Conservation (phyloP, 2,329 filamentous ascomycete genomes). For the Sarocladiaceae sp. region DNA sequence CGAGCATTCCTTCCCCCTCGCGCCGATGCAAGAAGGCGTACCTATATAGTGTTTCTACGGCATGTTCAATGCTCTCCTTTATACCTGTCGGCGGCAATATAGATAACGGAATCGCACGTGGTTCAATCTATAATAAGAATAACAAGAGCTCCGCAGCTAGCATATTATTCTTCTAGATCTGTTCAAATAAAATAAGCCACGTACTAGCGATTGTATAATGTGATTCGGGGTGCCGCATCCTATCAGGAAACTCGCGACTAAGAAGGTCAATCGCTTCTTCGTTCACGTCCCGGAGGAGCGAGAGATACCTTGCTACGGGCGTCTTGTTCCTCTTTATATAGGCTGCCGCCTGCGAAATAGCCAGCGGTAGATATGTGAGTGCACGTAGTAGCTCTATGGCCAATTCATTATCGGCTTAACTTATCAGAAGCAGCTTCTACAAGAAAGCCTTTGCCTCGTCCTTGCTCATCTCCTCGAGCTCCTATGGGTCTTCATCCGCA, state of each 20-base stretch:
- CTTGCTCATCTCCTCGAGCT: too few species aligned
- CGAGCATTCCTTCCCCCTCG: constrained; percentile 18
- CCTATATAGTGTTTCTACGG: constrained; percentile 26
- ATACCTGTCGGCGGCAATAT: constrained; percentile 21
- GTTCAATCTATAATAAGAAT: constrained; percentile 35
- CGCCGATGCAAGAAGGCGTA: constrained; percentile 27
- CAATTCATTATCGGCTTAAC: constrained; percentile 7
- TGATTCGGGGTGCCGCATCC: constrained; percentile 22
- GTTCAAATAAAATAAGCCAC: constrained; percentile 36
- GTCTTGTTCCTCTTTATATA: constrained; percentile 30
- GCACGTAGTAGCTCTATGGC: constrained; percentile 18
- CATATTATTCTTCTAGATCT: constrained; percentile 23
- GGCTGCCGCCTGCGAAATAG: constrained; percentile 34
- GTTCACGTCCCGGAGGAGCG: constrained; percentile 24
- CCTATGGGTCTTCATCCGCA: too few species aligned
- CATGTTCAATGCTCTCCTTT: constrained; percentile 17
- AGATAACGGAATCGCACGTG: constrained; percentile 31
- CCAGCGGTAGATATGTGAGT: constrained; percentile 30
- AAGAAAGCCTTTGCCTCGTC: too few species aligned
- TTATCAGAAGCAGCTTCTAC: too few species aligned
- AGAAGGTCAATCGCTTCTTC: constrained; percentile 17
- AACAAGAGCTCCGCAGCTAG: constrained; percentile 30
- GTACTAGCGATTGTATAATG: constrained; percentile 32
- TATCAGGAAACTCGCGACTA: constrained; percentile 27
- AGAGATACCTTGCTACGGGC: constrained; percentile 26